phyloP scores from a whole-genome alignment of 2,329 filamentous ascomycete species.

The Penicillium vulpinum region DNA sequence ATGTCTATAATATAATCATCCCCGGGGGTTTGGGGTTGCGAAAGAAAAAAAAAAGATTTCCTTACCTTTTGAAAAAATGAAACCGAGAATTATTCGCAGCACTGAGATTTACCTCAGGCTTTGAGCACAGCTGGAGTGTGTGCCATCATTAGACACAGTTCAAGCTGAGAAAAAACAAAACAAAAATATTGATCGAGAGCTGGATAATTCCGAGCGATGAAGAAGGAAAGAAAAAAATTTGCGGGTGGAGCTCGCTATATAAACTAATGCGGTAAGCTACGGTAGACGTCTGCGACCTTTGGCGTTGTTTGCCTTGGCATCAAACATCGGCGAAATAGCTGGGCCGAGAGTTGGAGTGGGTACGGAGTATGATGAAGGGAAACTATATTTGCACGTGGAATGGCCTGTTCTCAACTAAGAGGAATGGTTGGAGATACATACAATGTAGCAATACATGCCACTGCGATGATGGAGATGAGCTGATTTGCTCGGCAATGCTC shows the following conservation, averaged over 20 bases:
- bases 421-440: too few relatives aligned
- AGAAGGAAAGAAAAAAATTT: conserved; percentile 11
- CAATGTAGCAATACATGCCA: not conserved
- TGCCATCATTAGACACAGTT: conserved; percentile 10
- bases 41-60: conserved; percentile 12
- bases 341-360: not conserved
- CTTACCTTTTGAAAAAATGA: conserved; percentile 47
- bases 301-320: conserved; percentile 9
- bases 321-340: conserved; percentile 8
- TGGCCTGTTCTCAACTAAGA: not conserved
- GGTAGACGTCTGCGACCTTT: not conserved
- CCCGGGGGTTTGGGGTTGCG: conserved; percentile 29
- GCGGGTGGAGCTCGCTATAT: conserved; percentile 12
- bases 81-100: not conserved
- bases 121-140: not conserved
- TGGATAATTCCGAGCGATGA: conserved; percentile 4
- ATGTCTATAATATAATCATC: conserved; percentile 64
- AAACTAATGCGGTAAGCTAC: conserved; percentile 5
- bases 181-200: not conserved
- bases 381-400: not conserved
- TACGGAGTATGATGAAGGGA: not conserved
- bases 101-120: not conserved
- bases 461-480: not conserved
- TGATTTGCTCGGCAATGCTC: not conserved
- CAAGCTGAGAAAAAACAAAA: not conserved